phyloP scores from a whole-genome alignment of 1,284 basidiomycete species.

The Xerocomus cyaneibrunnescens region DNA sequence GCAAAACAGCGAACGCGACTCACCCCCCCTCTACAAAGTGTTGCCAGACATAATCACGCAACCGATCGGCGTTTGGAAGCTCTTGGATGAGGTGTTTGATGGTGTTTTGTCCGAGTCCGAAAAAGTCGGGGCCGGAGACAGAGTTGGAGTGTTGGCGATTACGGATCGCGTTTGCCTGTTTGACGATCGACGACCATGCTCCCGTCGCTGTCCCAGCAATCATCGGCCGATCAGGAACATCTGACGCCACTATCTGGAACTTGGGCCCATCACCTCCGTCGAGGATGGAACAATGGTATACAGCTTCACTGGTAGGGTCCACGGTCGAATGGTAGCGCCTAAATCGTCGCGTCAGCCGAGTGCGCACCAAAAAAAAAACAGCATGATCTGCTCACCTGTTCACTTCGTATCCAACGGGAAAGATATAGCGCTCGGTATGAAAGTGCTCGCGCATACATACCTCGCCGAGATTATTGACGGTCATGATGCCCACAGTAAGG shows the following conservation, averaged over 20 bases:
- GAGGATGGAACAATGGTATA: constrained; percentile 78
- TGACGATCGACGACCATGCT: constrained; percentile 78
- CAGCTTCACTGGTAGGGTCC: constrained; percentile 60
- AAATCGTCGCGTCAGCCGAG: constrained; percentile 13
- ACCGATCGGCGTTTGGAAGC: constrained; percentile 62
- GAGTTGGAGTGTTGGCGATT: constrained; percentile 79
- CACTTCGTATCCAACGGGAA: constrained; percentile 80
- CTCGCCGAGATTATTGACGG: constrained; percentile 65
- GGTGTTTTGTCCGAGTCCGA: constrained; percentile 78
- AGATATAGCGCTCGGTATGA: constrained; percentile 82
- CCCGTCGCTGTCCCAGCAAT: constrained; percentile 81
- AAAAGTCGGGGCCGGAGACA: constrained; percentile 82
- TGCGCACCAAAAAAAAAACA: not conserved
- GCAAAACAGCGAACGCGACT: constrained; percentile 37
- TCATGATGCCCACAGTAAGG: constrained; percentile 80
- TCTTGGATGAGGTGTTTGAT: constrained; percentile 85
- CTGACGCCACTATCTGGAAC: constrained; percentile 73
- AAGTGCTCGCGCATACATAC: constrained; percentile 79
- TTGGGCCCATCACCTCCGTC: constrained; percentile 80
- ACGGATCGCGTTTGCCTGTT: constrained; percentile 72
- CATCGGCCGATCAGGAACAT: constrained; percentile 63
- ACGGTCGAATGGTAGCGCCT: constrained; percentile 76
- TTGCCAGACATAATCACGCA: constrained; percentile 81
- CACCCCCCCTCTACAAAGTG: constrained; percentile 78
- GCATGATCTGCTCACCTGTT: constrained; percentile 50